phyloP scores from a whole-genome alignment of 2,329 filamentous ascomycete species.

The Fusarium liriodendri region DNA sequence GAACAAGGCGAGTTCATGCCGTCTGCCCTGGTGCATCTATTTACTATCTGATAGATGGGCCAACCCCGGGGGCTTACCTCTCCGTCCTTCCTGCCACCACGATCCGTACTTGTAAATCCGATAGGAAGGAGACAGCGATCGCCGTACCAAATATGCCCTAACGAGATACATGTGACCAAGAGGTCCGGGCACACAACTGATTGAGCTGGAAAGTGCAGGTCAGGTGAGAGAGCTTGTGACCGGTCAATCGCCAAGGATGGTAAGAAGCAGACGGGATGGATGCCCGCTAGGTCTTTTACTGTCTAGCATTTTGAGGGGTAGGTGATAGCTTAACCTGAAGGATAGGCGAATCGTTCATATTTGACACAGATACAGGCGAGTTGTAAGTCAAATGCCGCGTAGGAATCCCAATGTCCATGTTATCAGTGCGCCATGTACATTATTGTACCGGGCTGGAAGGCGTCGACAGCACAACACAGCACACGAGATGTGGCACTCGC shows the following conservation, averaged over 20 bases:
- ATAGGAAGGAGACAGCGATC: constrained; percentile 10
- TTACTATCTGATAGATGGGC: background rate
- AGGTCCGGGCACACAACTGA: constrained; percentile 20
- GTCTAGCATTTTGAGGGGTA: constrained; percentile 38
- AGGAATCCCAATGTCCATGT: background rate
- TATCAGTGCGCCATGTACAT: background rate
- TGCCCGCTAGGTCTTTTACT: constrained; percentile 13
- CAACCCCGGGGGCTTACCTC: background rate
- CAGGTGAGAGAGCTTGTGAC: constrained; percentile 39
- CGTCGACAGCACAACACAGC: background rate
- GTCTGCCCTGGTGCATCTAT: background rate
- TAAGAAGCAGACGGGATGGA: constrained; percentile 23
- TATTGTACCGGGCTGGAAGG: background rate
- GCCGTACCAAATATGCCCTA: constrained; percentile 11
- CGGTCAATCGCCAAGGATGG: constrained; percentile 26
- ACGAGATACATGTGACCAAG: constrained; percentile 26
- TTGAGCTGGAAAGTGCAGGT: constrained; percentile 17
- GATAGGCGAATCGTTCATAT: background rate
- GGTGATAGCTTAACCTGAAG: background rate
- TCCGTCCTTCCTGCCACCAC: constrained; percentile 1
- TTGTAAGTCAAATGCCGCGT: constrained; percentile 22
- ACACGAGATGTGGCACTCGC: background rate
- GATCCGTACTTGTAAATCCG: background rate
- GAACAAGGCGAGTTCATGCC: background rate
- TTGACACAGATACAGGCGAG: background rate